Evolutionary conservation across 306 rosid genomes (phyloP).

Genomic region (Rubus parviflorus): DNA sequence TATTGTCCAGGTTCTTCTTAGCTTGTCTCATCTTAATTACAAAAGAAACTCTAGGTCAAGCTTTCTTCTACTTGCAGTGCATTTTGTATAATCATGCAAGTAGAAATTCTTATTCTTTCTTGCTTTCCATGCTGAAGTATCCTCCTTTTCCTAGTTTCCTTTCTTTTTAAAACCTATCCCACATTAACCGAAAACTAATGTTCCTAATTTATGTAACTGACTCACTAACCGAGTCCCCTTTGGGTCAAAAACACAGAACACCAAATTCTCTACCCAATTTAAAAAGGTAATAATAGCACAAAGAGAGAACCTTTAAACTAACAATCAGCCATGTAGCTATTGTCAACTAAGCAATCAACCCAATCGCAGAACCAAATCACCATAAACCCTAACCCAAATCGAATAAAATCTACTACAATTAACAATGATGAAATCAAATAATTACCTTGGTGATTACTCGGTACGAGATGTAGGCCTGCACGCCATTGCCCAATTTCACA

Average conservation of each 20-base stretch:
- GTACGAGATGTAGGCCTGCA: constrained; percentile 92
- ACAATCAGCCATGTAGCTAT: not conserved
- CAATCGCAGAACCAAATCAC: not conserved
- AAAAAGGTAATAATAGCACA: not conserved
- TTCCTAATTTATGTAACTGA: not conserved
- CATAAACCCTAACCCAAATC: not conserved
- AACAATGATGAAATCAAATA: not conserved
- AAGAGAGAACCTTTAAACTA: not conserved
- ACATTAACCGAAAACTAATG: not conserved
- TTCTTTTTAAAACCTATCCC: not conserved
- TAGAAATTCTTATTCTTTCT: not conserved
- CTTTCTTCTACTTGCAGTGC: not conserved
- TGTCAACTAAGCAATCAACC: not conserved
- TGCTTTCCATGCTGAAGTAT: not conserved
- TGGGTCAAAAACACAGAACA: not conserved
- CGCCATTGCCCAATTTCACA: constrained; percentile 98
- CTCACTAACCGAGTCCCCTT: not conserved
- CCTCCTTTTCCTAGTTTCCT: not conserved
- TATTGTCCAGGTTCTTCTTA: not conserved
- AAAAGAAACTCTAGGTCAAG: not conserved
- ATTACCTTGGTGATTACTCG: constrained; percentile 88
- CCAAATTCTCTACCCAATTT: not conserved
- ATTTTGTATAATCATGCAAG: not conserved
- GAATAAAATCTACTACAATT: not conserved
- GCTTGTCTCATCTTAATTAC: not conserved